Base-by-base conservation (phyloP, 73 alveolate species). In the Paraurostyla sp. region DNA sequence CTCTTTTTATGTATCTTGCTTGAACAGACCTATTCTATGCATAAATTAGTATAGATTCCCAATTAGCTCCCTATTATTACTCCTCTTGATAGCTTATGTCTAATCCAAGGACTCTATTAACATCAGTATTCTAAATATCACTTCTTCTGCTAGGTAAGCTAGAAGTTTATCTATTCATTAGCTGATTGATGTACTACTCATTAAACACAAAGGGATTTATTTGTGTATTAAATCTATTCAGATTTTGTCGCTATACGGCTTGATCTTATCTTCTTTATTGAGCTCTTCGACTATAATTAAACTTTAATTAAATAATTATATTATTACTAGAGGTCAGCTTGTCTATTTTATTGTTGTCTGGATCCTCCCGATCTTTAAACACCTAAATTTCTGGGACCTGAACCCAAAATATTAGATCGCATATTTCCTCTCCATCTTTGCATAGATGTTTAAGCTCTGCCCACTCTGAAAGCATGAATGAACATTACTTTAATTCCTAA, bases 381-480 rank as follows among this genome's bases (percentile, higher is more conserved):
- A 35, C 30, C 49, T 11, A 2, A 25, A 43, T 4, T 2, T 4
- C 49, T n/a, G n/a, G n/a, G n/a, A n/a, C n/a, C n/a, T n/a, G n/a
- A n/a, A n/a, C n/a, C n/a, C n/a, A n/a, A n/a, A n/a, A n/a, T n/a
- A n/a, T n/a, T 27, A 59, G 76, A 27, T 59, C 22, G 51, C 2
- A 43, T 7, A 7, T 7, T 2, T 59, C 51, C 51, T 65, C 82
- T 65, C 82, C 82, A 65, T 6, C 82, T 23, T 0, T 6, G 25
- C 11, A 65, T 36, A 16, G 7, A 38, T 38, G 40, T 65, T 38
- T 65, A 38, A 13, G 82, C 23, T 65, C 58, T 3, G 16, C 60
- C 82, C 18, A 65, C 82, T 65, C 82, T 65, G 23, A 65, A 38
- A 4, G 82, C 82, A 38, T 65, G 82, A 3, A 65, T 65, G 25